Evolutionary conservation across 1,284 basidiomycete genomes (phyloP).

Genomic region (Apiotrichum akiyoshidainum): DNA sequence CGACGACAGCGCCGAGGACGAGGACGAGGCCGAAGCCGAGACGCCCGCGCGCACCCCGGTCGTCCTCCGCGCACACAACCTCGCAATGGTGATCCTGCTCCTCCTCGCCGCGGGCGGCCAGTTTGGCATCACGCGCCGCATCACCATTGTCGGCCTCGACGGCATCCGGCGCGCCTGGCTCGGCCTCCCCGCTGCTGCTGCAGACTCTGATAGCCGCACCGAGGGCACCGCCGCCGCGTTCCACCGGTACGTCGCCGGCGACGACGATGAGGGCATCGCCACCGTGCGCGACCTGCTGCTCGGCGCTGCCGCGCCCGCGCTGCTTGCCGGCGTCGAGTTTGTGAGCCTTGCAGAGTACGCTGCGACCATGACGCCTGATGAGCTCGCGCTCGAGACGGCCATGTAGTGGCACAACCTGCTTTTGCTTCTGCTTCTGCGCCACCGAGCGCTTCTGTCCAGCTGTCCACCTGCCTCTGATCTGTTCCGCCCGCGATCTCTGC

Average conservation of each 20-base stretch:
- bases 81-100: neutral
- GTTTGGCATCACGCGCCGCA: neutral
- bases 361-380: neutral
- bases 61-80: neutral
- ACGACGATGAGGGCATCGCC: neutral
- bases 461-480: too few relatives aligned
- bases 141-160: constrained; percentile 6
- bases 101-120: neutral
- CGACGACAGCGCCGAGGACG: too few relatives aligned
- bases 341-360: constrained; percentile 1
- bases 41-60: too few relatives aligned
- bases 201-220: neutral
- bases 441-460: too few relatives aligned
- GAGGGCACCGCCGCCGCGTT: neutral
- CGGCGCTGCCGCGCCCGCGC: neutral
- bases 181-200: neutral
- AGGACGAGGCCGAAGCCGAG: neutral
- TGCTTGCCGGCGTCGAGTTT: neutral
- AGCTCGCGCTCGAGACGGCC: constrained; percentile 3
- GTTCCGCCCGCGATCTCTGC: too few relatives aligned
- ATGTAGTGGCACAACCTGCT: neutral
- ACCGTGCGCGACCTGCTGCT: neutral
- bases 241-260: neutral
- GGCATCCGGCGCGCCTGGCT: neutral
- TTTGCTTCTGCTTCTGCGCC: too few relatives aligned